A percentile compares a stretch with the other conserved stretches of the same genome.
These are phyloP conservation scores for Candida schatavii DNA, from an alignment of 805 yeast genomes.

Conservation along the genomic window DNA sequence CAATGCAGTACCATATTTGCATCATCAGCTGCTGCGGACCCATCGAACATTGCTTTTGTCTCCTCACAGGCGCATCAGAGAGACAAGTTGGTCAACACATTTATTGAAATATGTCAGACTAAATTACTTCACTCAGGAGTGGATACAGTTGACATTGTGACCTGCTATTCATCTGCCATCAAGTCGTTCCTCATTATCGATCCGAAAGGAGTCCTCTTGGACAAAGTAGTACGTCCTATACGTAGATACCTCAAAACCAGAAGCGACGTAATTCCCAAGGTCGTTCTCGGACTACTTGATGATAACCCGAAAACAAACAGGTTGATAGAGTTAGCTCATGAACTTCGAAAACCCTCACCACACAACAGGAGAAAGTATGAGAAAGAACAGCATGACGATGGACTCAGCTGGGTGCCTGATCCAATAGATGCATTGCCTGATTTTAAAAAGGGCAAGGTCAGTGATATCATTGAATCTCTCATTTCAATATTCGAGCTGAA, in stretches of 20 bases:
- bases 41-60: neutral
- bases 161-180: constrained; percentile 68
- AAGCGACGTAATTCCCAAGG: constrained; percentile 64
- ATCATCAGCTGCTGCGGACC: constrained; percentile 5
- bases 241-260: constrained; percentile 68
- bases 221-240: constrained; percentile 74
- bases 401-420: constrained; percentile 74
- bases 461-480: constrained; percentile 69
- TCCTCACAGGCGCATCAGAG: constrained; percentile 42
- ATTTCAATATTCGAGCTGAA: constrained; percentile 71
- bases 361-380: neutral
- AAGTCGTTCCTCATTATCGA: constrained; percentile 73
- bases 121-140: constrained; percentile 75
- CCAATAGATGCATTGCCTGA: constrained; percentile 91
- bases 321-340: constrained; percentile 53
- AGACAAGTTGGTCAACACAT: constrained; percentile 47
- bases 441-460: constrained; percentile 57
- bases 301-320: constrained; percentile 29
- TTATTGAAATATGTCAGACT: constrained; percentile 42
- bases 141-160: constrained; percentile 69
- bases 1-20: neutral
- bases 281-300: constrained; percentile 71
- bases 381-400: constrained; percentile 27
- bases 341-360: constrained; percentile 36
- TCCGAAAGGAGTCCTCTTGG: constrained; percentile 80